Evolutionary conservation across 768 basidiomycete genomes (phyloP).

Genomic region (Mrakia frigida): DNA sequence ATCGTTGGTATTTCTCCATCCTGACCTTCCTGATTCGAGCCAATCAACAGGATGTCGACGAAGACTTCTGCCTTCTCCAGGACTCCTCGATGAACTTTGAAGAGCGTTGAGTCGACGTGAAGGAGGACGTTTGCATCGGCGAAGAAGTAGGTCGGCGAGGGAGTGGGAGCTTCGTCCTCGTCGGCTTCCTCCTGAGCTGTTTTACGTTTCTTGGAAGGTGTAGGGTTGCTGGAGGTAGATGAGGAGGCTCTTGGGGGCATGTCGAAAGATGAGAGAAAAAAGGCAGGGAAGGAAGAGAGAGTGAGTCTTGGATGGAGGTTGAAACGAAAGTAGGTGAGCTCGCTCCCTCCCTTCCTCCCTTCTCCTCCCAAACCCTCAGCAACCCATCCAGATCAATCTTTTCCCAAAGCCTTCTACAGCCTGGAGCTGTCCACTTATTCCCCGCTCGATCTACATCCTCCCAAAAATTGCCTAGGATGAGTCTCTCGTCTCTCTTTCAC

Average conservation of each 20-base stretch:
- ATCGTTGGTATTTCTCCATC: background rate
- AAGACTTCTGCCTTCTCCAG: background rate
- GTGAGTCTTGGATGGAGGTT: no score
- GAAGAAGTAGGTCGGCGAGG: background rate
- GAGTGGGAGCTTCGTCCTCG: background rate
- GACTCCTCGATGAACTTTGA: background rate
- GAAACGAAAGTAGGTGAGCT: background rate
- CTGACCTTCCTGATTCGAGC: no score
- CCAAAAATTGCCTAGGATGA: background rate
- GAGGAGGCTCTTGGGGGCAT: background rate
- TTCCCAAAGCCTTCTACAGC: background rate
- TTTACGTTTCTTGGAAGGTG: background rate
- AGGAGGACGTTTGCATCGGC: background rate
- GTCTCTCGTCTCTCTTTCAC: slow-evolving; percentile 17
- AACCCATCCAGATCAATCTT: background rate
- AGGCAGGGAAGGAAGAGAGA: background rate
- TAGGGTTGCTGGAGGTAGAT: background rate
- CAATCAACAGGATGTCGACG: background rate
- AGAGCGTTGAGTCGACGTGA: background rate
- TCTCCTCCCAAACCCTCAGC: background rate
- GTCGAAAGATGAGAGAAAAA: background rate
- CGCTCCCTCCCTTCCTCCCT: background rate
- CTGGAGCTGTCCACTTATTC: background rate
- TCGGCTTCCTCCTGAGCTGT: background rate
- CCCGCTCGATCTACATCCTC: background rate